Percentiles rank a stretch among this genome's conserved stretches.
Evolutionary conservation across 1,284 basidiomycete genomes (phyloP).

Genomic region (Boletus sp.): DNA sequence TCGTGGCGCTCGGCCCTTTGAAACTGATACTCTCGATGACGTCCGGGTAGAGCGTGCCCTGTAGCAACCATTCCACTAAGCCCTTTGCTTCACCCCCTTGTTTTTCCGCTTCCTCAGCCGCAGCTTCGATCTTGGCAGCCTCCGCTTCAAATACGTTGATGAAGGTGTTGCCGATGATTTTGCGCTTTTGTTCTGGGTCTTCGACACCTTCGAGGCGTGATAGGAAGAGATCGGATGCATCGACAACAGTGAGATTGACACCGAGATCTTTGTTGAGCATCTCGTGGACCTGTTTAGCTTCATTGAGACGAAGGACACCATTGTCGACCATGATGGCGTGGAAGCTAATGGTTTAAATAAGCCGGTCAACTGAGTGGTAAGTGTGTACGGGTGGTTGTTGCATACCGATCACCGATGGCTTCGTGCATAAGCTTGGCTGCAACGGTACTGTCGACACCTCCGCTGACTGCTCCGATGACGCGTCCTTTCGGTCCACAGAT

Average conservation of each 20-base stretch:
- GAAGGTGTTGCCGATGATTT: slow-evolving; percentile 99
- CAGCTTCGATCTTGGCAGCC: slow-evolving; percentile 85
- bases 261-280: slow-evolving; percentile 95
- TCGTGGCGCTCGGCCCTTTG: slow-evolving; percentile 98
- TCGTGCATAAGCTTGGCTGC: slow-evolving; percentile 99
- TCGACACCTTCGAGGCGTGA: slow-evolving; percentile 85
- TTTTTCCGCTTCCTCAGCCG: slow-evolving; percentile 73
- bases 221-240: slow-evolving; percentile 93
- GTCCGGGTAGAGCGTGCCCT: slow-evolving; percentile 97
- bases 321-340: slow-evolving; percentile 99
- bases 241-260: slow-evolving; percentile 94
- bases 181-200: slow-evolving; percentile 96
- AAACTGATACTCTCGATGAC: slow-evolving; percentile 99
- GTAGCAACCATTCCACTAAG: slow-evolving; percentile 93
- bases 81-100: slow-evolving; percentile 73
- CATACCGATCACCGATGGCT: slow-evolving; percentile 91
- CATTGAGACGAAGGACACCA: slow-evolving; percentile 90
- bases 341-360: slow-evolving; percentile 55
- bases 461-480: slow-evolving; percentile 96
- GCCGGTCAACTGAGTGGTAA: neutral
- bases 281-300: slow-evolving; percentile 89
- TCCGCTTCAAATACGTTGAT: slow-evolving; percentile 97
- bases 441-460: slow-evolving; percentile 97
- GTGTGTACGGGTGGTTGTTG: neutral
- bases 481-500: slow-evolving; percentile 94